Conservation (phyloP, 176 grass and related monocot species). For the Oryza punctata region DNA sequence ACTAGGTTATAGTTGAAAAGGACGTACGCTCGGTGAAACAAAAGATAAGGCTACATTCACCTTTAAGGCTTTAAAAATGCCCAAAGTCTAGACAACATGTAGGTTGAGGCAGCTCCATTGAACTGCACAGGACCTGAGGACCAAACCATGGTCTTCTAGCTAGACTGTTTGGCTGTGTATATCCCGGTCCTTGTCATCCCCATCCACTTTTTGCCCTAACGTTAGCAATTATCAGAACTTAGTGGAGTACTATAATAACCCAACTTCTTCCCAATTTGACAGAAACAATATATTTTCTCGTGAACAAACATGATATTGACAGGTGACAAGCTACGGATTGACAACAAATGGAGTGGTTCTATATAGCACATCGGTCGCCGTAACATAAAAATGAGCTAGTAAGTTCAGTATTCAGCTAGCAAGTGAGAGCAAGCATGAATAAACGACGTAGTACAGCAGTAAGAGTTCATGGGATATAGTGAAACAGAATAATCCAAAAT, state of each 20-base stretch:
- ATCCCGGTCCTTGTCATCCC: background rate
- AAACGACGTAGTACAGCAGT: too few relatives aligned
- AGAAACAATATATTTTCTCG: background rate
- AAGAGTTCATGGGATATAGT: background rate
- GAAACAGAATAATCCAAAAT: background rate
- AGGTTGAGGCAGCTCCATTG: background rate
- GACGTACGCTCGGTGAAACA: background rate
- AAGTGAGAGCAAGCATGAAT: background rate
- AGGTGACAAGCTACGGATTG: background rate
- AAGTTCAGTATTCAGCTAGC: background rate
- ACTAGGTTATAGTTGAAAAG: constrained; percentile 7
- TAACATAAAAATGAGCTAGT: background rate
- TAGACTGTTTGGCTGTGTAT: background rate
- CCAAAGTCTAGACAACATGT: too few relatives aligned
- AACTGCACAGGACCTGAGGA: background rate
- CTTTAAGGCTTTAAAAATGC: too few relatives aligned
- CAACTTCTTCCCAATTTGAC: background rate
- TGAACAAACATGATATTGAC: background rate
- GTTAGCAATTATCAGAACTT: background rate
- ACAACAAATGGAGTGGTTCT: background rate
- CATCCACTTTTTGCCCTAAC: background rate
- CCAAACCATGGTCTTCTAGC: too few relatives aligned
- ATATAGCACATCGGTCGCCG: background rate
- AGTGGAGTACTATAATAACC: background rate
- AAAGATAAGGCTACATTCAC: background rate